These are phyloP conservation scores for Botryotinia convoluta DNA, from an alignment of 2,329 filamentous ascomycete species.

Conservation along the genomic window DNA sequence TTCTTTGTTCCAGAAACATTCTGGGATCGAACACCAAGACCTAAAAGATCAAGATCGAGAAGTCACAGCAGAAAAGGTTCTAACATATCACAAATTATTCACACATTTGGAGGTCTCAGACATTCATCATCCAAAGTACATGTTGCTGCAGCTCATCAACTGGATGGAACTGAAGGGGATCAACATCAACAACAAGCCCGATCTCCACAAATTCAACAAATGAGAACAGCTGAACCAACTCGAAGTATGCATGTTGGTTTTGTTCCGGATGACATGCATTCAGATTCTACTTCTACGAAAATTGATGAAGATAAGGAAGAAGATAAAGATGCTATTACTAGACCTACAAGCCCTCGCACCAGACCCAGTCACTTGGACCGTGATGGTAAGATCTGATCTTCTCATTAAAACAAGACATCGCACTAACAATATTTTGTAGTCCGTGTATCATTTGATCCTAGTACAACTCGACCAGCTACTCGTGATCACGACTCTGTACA, in stretches of 20 bases:
- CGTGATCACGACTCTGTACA: slow-evolving; percentile 1
- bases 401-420: neutral
- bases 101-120: slow-evolving; percentile 15
- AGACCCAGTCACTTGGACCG: neutral
- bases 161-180: slow-evolving; percentile 4
- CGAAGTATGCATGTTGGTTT: slow-evolving; percentile 55
- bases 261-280: slow-evolving; percentile 39
- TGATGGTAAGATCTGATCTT: neutral
- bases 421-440: slow-evolving; percentile 4
- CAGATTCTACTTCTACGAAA: slow-evolving; percentile 16
- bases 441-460: slow-evolving; percentile 13
- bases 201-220: neutral
- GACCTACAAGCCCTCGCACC: slow-evolving; percentile 8
- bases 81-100: slow-evolving; percentile 26
- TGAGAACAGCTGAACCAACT: slow-evolving; percentile 7
- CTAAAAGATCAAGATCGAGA: slow-evolving; percentile 11
- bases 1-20: slow-evolving; percentile 94
- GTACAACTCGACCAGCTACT: neutral
- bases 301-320: slow-evolving; percentile 1
- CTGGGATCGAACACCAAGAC: slow-evolving; percentile 79
- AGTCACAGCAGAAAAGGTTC: slow-evolving; percentile 26
- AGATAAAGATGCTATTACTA: neutral
- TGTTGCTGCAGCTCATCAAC: neutral
- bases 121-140: slow-evolving; percentile 15
- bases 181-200: neutral